Evolutionary conservation across 768 basidiomycete species (phyloP).

Genomic region (Hericium erinaceus): DNA sequence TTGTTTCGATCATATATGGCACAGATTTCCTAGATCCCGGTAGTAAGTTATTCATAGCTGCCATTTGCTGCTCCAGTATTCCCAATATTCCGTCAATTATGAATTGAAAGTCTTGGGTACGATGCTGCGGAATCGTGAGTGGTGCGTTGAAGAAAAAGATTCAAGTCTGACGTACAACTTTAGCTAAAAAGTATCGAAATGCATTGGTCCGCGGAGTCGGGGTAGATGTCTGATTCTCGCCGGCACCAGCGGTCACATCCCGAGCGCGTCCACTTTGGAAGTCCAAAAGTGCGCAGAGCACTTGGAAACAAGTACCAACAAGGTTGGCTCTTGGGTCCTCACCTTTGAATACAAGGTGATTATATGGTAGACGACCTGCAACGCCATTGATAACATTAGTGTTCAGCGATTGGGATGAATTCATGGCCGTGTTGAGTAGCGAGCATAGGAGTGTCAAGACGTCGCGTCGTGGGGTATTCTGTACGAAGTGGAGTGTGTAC

Average conservation of each 20-base stretch:
- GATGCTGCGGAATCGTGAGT: slow-evolving; percentile 47
- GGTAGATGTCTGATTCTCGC: slow-evolving; percentile 32
- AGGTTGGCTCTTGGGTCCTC: slow-evolving; percentile 70
- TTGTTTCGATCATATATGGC: slow-evolving; percentile 74
- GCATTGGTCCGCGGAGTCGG: slow-evolving; percentile 72
- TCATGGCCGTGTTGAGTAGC: slow-evolving; percentile 83
- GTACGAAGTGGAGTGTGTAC: slow-evolving; percentile 71
- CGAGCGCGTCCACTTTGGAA: slow-evolving; percentile 72
- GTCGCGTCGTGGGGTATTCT: slow-evolving; percentile 66
- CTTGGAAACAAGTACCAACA: slow-evolving; percentile 67
- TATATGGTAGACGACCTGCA: slow-evolving; percentile 77
- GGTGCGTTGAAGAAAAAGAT: neutral
- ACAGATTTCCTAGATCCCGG: slow-evolving; percentile 82
- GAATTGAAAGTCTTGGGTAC: slow-evolving; percentile 82
- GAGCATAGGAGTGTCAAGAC: slow-evolving; percentile 93
- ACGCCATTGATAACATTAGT: slow-evolving; percentile 53
- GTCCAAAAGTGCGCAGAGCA: slow-evolving; percentile 67
- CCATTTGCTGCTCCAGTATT: slow-evolving; percentile 69
- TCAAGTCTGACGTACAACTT: slow-evolving; percentile 48
- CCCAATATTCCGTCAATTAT: slow-evolving; percentile 62
- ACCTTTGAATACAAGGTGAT: slow-evolving; percentile 85
- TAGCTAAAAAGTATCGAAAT: slow-evolving; percentile 87
- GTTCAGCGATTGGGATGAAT: slow-evolving; percentile 41
- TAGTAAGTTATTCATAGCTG: slow-evolving; percentile 61
- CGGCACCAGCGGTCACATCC: slow-evolving; percentile 35